Percentiles rank a stretch among this genome's conserved stretches.
These are phyloP conservation scores for Chlamydomonas reinhardtii DNA, from an alignment of 163 green algal species.

Conservation along the genomic window DNA sequence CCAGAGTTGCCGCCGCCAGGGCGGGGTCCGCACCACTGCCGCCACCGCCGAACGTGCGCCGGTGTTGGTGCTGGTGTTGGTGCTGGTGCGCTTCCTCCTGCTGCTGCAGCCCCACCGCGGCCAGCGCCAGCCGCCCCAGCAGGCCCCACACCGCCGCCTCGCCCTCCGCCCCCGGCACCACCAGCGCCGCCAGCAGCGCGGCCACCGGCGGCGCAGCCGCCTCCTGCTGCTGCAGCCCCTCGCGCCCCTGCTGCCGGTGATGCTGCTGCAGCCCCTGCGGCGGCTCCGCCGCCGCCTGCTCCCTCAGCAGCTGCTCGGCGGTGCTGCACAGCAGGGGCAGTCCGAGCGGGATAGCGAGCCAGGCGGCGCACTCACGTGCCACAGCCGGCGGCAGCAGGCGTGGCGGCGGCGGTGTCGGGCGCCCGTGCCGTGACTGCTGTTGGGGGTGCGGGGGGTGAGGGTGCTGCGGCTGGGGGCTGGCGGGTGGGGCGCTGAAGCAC, in stretches of 20 bases:
- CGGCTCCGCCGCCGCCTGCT: neutral
- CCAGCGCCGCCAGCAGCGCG: slow-evolving; percentile 19
- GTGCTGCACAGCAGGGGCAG: neutral
- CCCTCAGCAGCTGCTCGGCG: neutral
- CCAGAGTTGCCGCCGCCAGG: no score
- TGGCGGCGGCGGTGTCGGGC: neutral
- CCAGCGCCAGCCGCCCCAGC: neutral
- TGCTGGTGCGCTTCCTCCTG: no score
- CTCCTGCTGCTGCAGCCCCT: neutral
- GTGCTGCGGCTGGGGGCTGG: neutral
- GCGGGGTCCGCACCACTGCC: no score
- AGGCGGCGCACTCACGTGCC: neutral
- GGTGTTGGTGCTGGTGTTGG: neutral
- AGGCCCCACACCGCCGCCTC: slow-evolving; percentile 21
- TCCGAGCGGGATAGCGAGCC: slow-evolving; percentile 1
- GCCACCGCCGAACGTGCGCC: neutral
- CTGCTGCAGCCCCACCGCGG: neutral
- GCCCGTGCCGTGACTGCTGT: neutral
- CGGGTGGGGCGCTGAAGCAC: neutral
- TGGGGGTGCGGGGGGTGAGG: neutral
- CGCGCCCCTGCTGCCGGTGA: neutral
- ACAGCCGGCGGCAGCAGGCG: neutral
- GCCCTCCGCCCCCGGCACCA: neutral
- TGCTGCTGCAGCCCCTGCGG: neutral
- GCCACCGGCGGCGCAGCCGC: neutral